Base-by-base conservation (phyloP, 2,329 filamentous ascomycete genomes). In the Pyricularia sp. region DNA sequence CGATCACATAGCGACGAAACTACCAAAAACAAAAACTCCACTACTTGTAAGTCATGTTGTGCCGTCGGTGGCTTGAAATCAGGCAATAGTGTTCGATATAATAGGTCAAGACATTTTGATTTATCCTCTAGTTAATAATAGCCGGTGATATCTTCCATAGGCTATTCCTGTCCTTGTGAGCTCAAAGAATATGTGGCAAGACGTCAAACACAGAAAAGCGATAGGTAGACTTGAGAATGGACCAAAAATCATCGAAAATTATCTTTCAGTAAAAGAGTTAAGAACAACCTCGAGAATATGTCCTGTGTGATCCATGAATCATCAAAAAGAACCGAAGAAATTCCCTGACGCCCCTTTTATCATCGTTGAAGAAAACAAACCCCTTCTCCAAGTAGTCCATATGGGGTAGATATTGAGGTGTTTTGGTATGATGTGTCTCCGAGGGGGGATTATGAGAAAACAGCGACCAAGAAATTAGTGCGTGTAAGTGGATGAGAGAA, bases 271-370 rank as follows among this genome's bases (percentile, higher is more conserved):
- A 63, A 63, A 28, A 26, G 59, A 63, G 26, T 59, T 25, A 67
- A 67, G 25, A 58, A 67, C 25, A 65, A 30, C 26, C 65, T 20
- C 33, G 65, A 66, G 55, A 50, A 67, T 67, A 59, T 59, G 65
- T 58, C 42, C 36, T 66, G 36, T 67, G 65, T 67, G 42, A 67
- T 67, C 26, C 65, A 67, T 67, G 65, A 67, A 58, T 67, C 65
- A 30, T 58, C 65, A 50, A 67, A 67, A 66, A 67, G 25, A 63
- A 63, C 59, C 59, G 59, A 63, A 63, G 10, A 63, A 63, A 63
- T 63, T 63, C 25, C 59, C 59, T 63, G 59, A 63, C 59, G 59
- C 59, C 59, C 33, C 26, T 28, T 28, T 28, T 28, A 28, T 28
- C 59, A 63, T 63, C 59, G 26, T 30, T 28, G 26, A 28, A 63